Evolutionary conservation across 192 early-diverging fungal species (phyloP).

Genomic region (Coemansia sp.): DNA sequence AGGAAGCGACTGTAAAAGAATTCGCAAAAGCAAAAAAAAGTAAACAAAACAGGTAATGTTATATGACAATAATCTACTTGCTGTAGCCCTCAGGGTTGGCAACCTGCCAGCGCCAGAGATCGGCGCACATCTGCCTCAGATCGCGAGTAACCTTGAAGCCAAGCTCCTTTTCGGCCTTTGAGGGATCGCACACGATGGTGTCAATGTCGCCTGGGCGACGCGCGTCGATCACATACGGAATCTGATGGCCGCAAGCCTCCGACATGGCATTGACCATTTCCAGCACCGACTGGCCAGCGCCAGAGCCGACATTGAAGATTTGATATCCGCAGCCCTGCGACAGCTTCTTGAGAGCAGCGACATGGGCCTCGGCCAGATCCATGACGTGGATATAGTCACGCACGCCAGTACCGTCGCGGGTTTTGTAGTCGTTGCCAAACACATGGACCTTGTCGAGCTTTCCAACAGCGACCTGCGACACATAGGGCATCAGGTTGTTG

Average conservation of each 20-base stretch:
- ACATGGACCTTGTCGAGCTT: slow-evolving; percentile 79
- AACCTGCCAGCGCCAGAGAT: slow-evolving; percentile 73
- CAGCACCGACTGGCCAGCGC: slow-evolving; percentile 89
- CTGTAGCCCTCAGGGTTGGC: slow-evolving; percentile 66
- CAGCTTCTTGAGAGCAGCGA: slow-evolving; percentile 79
- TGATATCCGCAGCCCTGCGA: slow-evolving; percentile 55
- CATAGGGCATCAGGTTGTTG: slow-evolving; percentile 88
- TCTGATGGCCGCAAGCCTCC: slow-evolving; percentile 73
- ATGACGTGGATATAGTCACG: slow-evolving; percentile 96
- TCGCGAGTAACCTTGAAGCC: slow-evolving; percentile 61
- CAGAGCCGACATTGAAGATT: slow-evolving; percentile 90
- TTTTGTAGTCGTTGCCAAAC: slow-evolving; percentile 93
- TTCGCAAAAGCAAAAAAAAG: neutral
- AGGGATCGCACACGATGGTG: slow-evolving; percentile 77
- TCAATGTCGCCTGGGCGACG: slow-evolving; percentile 85
- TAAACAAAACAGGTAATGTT: too few relatives aligned
- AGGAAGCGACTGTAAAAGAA: neutral
- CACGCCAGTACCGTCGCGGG: slow-evolving; percentile 88
- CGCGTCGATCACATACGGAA: slow-evolving; percentile 66
- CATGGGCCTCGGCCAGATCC: slow-evolving; percentile 88
- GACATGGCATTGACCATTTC: slow-evolving; percentile 87
- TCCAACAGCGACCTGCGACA: slow-evolving; percentile 84
- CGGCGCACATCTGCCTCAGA: slow-evolving; percentile 66
- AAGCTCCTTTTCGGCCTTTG: slow-evolving; percentile 61
- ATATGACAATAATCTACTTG: slow-evolving; percentile 62